Conservation (phyloP, 2,329 filamentous ascomycete species). For the Paecilomyces dactylethromorphus region DNA sequence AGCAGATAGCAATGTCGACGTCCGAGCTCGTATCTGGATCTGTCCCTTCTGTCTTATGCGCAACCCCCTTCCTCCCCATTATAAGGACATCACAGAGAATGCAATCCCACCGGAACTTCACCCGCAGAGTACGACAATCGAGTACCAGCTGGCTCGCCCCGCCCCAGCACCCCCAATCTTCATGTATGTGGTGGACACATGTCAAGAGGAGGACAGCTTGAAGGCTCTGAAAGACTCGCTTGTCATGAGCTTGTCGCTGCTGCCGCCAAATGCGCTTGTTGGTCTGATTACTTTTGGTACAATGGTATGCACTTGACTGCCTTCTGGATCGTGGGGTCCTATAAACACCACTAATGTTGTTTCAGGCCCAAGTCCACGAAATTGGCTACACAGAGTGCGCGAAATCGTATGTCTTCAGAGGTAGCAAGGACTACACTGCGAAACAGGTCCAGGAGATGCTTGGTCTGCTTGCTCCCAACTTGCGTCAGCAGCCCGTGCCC, state of each 20-base stretch:
- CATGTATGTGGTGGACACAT: conserved; percentile 62
- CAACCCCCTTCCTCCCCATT: conserved; percentile 59
- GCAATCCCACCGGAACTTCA: conserved; percentile 61
- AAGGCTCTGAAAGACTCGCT: conserved; percentile 62
- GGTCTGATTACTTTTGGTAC: conserved; percentile 70
- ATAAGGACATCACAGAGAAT: conserved; percentile 63
- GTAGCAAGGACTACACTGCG: conserved; percentile 94
- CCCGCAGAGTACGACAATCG: conserved; percentile 58
- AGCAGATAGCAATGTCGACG: conserved; percentile 52
- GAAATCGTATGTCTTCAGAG: conserved; percentile 97
- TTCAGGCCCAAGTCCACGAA: conserved; percentile 86
- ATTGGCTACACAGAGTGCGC: conserved; percentile 97
- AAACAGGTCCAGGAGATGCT: conserved; percentile 99
- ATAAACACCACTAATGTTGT: not conserved
- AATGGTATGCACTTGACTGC: conserved; percentile 57
- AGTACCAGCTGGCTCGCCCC: conserved; percentile 57
- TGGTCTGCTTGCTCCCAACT: conserved; percentile 64
- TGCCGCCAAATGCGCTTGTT: conserved; percentile 58
- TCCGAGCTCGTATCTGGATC: conserved; percentile 61
- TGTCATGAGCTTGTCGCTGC: conserved; percentile 58
- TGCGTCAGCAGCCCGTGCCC: conserved; percentile 67
- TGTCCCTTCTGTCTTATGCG: conserved; percentile 63
- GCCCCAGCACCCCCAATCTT: conserved; percentile 62
- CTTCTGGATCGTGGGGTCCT: not conserved
- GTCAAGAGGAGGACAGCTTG: conserved; percentile 61